These are phyloP conservation scores for Termitomyces sp. DNA, from an alignment of 768 basidiomycete genomes.

Conservation along the genomic window DNA sequence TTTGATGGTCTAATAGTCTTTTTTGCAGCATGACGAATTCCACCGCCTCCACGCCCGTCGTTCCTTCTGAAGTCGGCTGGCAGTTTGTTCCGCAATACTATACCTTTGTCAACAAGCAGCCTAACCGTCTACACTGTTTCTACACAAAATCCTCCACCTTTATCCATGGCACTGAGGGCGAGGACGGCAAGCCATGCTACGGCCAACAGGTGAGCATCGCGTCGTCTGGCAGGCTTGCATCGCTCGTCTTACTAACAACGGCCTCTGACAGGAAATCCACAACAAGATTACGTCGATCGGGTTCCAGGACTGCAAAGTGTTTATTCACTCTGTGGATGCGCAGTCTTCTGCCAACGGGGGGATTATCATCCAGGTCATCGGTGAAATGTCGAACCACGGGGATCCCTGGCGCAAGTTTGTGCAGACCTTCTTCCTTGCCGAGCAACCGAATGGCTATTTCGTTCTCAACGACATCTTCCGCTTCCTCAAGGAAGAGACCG, in stretches of 20 bases:
- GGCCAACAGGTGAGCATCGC: slow-evolving; percentile 92
- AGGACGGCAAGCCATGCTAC: slow-evolving; percentile 83
- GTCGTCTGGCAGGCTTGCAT: neutral
- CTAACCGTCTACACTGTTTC: slow-evolving; percentile 95
- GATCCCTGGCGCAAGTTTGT: slow-evolving; percentile 98
- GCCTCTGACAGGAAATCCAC: slow-evolving; percentile 82
- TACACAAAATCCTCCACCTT: slow-evolving; percentile 98
- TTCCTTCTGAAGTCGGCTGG: slow-evolving; percentile 97
- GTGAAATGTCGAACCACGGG: slow-evolving; percentile 94
- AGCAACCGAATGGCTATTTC: slow-evolving; percentile 98
- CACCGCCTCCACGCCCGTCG: slow-evolving; percentile 48
- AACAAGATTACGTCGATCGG: slow-evolving; percentile 92
- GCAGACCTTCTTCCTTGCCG: slow-evolving; percentile 99
- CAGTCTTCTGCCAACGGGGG: slow-evolving; percentile 93
- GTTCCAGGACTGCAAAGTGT: slow-evolving; percentile 97
- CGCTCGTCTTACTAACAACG: slow-evolving; percentile 1
- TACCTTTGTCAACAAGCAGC: slow-evolving; percentile 97
- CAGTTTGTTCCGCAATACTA: slow-evolving; percentile 99
- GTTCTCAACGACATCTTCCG: slow-evolving; percentile 99
- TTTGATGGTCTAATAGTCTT: neutral
- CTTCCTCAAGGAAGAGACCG: slow-evolving; percentile 93
- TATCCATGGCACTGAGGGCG: slow-evolving; percentile 96
- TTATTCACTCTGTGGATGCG: slow-evolving; percentile 97
- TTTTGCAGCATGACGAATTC: slow-evolving; percentile 34
- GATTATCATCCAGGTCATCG: slow-evolving; percentile 98